Evolutionary conservation across 2,329 filamentous ascomycete species (phyloP), one percentile per base, ranked within the genome.

Genomic region (Pseudogymnoascus sp.): DNA sequence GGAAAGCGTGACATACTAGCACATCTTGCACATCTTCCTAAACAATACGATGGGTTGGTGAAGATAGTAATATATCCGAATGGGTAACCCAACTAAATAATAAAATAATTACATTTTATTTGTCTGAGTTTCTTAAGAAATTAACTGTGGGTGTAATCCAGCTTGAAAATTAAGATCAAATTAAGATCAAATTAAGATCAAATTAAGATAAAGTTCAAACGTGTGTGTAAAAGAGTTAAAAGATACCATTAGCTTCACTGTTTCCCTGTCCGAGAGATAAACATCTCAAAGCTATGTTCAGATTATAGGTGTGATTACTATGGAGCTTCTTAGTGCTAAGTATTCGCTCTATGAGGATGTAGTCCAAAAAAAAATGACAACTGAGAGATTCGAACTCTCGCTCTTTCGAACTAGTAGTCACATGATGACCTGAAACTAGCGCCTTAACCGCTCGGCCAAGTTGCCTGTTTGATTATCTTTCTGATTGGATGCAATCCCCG

Each of bases 321-420:
- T n/a, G n/a, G n/a, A n/a, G n/a, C n/a, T n/a, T n/a, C n/a, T n/a
- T n/a, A n/a, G n/a, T n/a, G n/a, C n/a, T n/a, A n/a, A n/a, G n/a
- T n/a, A n/a, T n/a, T n/a, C n/a, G n/a, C n/a, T n/a, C n/a, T n/a
- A n/a, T n/a, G n/a, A n/a, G n/a, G n/a, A n/a, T n/a, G n/a, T n/a
- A n/a, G n/a, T n/a, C n/a, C n/a, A n/a, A n/a, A n/a, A n/a, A n/a
- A n/a, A n/a, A n/a, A 33, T 71, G 69, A 70, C 66, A 67, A 70
- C 66, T 66, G 68, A 70, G 69, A 67, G 69, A 69, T 67, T 71
- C 67, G 69, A 71, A 71, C 69, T 67, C 69, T 70, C 69, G 69
- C 69, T 71, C 69, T 71, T 71, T 71, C 69, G 68, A 71, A 71
- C 68, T 68, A 68, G 68, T 68, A 69, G 53, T 62, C 38, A 21